A percentile compares a stretch with the other conserved stretches of the same genome.
Conservation (phyloP, 225 moss, liverwort and hornwort genomes). For the Pleurozium schreberi region DNA sequence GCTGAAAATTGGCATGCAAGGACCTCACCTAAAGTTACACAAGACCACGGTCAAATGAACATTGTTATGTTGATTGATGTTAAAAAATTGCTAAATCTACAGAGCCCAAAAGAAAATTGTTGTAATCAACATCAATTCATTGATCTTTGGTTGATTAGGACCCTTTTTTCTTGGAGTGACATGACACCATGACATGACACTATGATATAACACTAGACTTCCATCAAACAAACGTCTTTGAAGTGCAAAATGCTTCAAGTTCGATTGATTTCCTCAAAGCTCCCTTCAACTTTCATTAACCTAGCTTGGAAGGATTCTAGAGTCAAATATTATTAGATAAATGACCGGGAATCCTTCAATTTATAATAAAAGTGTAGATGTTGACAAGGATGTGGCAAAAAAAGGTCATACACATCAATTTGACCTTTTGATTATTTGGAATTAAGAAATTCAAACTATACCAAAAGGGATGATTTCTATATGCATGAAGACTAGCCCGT, state of each 20-base stretch:
- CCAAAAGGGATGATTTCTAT: neutral
- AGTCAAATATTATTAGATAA: fast-evolving
- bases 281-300: neutral
- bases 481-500: fast-evolving
- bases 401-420: neutral
- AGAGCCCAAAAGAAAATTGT: too few species aligned
- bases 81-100: too few species aligned
- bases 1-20: too few species aligned
- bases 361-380: too few species aligned
- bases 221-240: neutral
- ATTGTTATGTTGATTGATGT: too few species aligned
- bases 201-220: too few species aligned
- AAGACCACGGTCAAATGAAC: too few species aligned
- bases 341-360: neutral
- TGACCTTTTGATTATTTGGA: neutral
- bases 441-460: neutral
- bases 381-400: neutral
- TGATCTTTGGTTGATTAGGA: too few species aligned
- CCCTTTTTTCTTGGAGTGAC: too few species aligned
- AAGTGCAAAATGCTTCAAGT: neutral
- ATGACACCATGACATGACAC: too few species aligned
- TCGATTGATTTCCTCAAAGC: neutral
- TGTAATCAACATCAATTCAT: too few species aligned
- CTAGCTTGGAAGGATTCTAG: fast-evolving
- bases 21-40: too few species aligned